Percentiles rank a stretch among this genome's conserved stretches.
Evolutionary conservation across 129 eudicot genomes (phyloP).

Genomic region (Artemisia annua): DNA sequence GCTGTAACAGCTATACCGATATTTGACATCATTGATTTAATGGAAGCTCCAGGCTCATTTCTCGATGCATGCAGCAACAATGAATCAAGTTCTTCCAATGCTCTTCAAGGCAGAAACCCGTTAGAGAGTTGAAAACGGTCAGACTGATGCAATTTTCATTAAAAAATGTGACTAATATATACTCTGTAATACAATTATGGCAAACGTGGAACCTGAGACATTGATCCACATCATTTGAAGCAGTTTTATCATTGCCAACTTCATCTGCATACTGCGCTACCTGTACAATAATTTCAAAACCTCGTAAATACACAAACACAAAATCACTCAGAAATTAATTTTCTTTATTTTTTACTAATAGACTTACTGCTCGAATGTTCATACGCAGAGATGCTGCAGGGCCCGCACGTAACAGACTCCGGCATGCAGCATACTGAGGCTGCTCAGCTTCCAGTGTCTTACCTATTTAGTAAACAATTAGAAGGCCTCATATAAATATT

Average conservation of each 20-base stretch:
- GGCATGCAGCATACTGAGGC: slow-evolving; percentile 75
- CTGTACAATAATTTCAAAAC: slow-evolving; percentile 39
- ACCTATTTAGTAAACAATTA: slow-evolving; percentile 40
- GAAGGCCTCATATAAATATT: slow-evolving; percentile 12
- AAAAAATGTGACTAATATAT: not conserved
- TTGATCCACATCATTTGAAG: slow-evolving; percentile 72
- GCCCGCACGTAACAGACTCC: slow-evolving; percentile 72
- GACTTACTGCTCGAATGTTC: slow-evolving; percentile 92
- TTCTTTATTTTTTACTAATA: not conserved
- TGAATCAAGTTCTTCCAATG: slow-evolving; percentile 89
- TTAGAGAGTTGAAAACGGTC: not conserved
- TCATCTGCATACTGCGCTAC: slow-evolving; percentile 94
- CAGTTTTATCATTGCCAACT: slow-evolving; percentile 64
- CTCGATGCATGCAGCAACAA: slow-evolving; percentile 79
- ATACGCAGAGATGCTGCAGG: slow-evolving; percentile 84
- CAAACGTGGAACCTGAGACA: slow-evolving; percentile 67
- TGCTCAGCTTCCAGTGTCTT: slow-evolving; percentile 65
- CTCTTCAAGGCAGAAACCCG: slow-evolving; percentile 44
- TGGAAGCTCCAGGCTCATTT: slow-evolving; percentile 56
- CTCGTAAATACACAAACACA: slow-evolving; percentile 2
- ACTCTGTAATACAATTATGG: not conserved
- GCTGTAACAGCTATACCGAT: slow-evolving; percentile 64
- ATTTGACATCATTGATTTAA: slow-evolving; percentile 65
- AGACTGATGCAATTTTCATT: not conserved
- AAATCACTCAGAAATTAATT: slow-evolving; percentile 5